Conservation (phyloP, 345 rosid genomes). For the Gynandropsis gynandra region DNA sequence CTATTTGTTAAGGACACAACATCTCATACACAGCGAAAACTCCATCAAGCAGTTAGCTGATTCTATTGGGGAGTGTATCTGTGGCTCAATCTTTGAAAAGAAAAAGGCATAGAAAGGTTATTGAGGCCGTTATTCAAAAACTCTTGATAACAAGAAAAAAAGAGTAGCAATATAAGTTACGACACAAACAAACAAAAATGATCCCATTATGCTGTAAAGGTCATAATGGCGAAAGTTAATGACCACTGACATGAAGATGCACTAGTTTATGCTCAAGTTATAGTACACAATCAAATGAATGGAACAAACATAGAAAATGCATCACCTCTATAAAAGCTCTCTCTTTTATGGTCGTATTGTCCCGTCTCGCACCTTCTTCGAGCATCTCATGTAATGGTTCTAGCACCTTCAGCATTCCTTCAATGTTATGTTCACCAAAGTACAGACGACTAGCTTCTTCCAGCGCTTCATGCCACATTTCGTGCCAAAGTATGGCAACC, state of each 20-base stretch:
- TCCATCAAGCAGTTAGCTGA: constrained; percentile 7
- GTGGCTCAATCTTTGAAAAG: constrained; percentile 1
- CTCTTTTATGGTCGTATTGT: constrained; percentile 71
- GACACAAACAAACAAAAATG: constrained; percentile 2
- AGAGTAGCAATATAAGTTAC: constrained; percentile 3
- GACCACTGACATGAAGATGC: constrained; percentile 5
- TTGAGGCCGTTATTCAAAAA: too few relatives aligned
- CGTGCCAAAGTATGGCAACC: constrained; percentile 99
- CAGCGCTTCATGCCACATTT: constrained; percentile 91
- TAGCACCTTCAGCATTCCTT: constrained; percentile 90
- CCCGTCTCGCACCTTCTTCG: constrained; percentile 74
- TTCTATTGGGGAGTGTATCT: constrained; percentile 14
- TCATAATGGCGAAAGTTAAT: constrained; percentile 14
- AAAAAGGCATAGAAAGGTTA: too few relatives aligned
- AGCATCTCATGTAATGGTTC: constrained; percentile 93
- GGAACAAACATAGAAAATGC: background rate
- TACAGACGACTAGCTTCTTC: constrained; percentile 99
- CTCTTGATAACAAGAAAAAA: background rate
- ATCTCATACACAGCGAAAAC: constrained; percentile 10
- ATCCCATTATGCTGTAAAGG: constrained; percentile 9
- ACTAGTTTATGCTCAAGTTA: constrained; percentile 8
- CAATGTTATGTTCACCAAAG: constrained; percentile 95
- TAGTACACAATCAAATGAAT: background rate
- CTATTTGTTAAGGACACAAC: constrained; percentile 9
- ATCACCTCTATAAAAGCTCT: constrained; percentile 90